Evolutionary conservation across 1,284 basidiomycete genomes (phyloP).

Genomic region (Ceratobasidium sp.): DNA sequence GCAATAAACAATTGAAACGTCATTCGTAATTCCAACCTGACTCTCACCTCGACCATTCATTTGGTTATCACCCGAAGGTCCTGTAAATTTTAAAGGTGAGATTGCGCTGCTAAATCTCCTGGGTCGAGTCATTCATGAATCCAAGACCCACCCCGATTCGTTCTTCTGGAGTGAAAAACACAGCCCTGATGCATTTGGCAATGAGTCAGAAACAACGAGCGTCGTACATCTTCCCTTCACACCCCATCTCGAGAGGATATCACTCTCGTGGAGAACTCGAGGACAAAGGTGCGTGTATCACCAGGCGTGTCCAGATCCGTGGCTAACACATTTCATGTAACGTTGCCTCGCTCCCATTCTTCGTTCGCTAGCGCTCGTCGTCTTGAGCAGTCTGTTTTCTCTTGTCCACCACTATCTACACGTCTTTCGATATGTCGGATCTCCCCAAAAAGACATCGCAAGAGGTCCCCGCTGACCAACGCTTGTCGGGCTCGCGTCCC

Average conservation of each 20-base stretch:
- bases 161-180: not conserved
- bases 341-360: not conserved
- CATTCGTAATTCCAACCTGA: not conserved
- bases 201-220: slow-evolving; percentile 19
- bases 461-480: not conserved
- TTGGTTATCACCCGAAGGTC: not conserved
- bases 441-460: not conserved
- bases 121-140: slow-evolving; percentile 9
- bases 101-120: not conserved
- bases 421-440: not conserved
- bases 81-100: not conserved
- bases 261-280: not conserved
- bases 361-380: not conserved
- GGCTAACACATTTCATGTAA: slow-evolving; percentile 34
- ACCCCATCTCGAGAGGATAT: too few species aligned
- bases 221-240: too few species aligned
- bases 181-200: slow-evolving; percentile 24
- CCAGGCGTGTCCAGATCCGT: not conserved
- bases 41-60: not conserved
- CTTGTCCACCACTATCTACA: not conserved
- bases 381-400: not conserved
- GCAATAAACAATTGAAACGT: not conserved
- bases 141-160: not conserved
- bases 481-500: too few species aligned
- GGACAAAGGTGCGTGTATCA: not conserved